phyloP scores from a whole-genome alignment of 345 rosid species.

The Hibiscus trionum region DNA sequence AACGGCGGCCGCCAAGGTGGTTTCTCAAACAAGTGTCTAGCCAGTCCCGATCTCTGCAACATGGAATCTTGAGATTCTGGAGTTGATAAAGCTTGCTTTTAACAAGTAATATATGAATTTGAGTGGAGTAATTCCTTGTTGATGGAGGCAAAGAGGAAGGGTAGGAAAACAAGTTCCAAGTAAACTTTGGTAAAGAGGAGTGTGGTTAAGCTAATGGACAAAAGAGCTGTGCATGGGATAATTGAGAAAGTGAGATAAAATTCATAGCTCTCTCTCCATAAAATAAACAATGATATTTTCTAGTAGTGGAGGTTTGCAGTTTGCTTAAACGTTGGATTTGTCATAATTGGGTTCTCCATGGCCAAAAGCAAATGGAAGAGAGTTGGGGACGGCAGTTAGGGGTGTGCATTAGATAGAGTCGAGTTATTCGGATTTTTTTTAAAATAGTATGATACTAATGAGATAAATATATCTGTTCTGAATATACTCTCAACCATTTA shows the following conservation, averaged over 20 bases:
- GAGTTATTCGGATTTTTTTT: too few relatives aligned
- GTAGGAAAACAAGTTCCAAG: not conserved
- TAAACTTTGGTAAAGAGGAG: not conserved
- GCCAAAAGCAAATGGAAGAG: too few relatives aligned
- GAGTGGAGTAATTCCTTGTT: not conserved
- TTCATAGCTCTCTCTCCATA: not conserved
- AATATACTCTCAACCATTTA: too few relatives aligned
- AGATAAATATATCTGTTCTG: too few relatives aligned
- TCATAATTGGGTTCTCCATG: not conserved
- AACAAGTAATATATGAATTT: not conserved
- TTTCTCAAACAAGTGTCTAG: slow-evolving; percentile 8
- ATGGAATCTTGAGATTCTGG: not conserved
- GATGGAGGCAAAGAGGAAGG: not conserved
- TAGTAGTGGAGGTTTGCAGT: not conserved
- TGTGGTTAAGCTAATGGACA: not conserved
- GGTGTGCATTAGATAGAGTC: too few relatives aligned
- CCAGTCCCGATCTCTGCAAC: slow-evolving; percentile 10
- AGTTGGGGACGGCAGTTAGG: too few relatives aligned
- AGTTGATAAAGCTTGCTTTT: not conserved
- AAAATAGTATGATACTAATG: too few relatives aligned
- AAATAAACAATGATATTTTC: not conserved
- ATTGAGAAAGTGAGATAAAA: not conserved
- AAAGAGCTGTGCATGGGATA: not conserved
- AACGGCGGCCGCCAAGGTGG: slow-evolving; percentile 10
- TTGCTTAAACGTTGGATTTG: not conserved